Percentiles rank a stretch among this genome's conserved stretches.
Conservation (phyloP, 1,139 yeast species). For the Taiozyma sp. region DNA sequence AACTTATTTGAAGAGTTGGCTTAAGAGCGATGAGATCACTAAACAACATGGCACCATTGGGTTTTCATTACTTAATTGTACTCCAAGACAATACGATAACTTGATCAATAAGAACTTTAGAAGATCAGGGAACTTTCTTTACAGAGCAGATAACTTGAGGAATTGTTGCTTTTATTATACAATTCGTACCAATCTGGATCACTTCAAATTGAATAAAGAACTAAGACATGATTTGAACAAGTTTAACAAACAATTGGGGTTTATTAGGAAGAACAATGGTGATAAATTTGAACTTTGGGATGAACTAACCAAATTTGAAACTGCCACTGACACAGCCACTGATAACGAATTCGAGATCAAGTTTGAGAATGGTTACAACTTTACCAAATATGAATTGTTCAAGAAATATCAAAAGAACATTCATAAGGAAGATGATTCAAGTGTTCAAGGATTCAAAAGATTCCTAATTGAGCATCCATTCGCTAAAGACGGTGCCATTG, state of each 20-base stretch:
- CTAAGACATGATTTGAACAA: conserved; percentile 61
- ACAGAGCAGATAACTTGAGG: conserved; percentile 65
- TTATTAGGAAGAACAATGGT: conserved; percentile 1
- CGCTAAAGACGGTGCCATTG: conserved; percentile 21
- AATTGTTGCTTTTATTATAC: conserved; percentile 84
- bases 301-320: conserved; percentile 28
- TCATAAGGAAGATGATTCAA: conserved; percentile 58
- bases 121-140: conserved; percentile 69
- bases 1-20: conserved; percentile 30
- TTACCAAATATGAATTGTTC: conserved; percentile 55
- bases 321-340: not conserved
- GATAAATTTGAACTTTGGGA: conserved; percentile 29
- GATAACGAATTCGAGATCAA: conserved; percentile 37
- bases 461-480: conserved; percentile 76
- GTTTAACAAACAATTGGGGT: conserved; percentile 37
- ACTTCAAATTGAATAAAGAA: conserved; percentile 52
- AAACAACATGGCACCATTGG: conserved; percentile 34
- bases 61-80: conserved; percentile 39
- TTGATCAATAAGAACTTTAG: conserved; percentile 71
- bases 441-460: conserved; percentile 43
- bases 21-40: not conserved
- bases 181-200: conserved; percentile 52
- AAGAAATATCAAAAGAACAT: conserved; percentile 62
- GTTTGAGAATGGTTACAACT: conserved; percentile 41
- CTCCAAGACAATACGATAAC: conserved; percentile 50